These are phyloP conservation scores for Geotrichum reessii DNA, from an alignment of 1,139 yeast species.

Conservation along the genomic window DNA sequence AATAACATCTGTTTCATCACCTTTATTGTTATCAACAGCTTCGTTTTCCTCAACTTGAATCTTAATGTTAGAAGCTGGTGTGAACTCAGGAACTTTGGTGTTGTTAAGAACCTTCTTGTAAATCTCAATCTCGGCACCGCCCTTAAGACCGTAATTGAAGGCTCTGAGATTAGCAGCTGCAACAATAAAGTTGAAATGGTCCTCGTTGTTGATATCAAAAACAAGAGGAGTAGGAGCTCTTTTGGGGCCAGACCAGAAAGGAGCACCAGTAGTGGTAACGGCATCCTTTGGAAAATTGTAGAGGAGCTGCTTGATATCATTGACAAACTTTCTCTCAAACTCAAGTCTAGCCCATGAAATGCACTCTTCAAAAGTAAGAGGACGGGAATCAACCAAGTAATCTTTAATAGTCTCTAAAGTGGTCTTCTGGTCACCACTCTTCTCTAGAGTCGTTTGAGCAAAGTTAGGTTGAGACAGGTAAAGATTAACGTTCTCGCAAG, in stretches of 20 bases:
- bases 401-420: constrained; percentile 71
- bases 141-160: constrained; percentile 72
- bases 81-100: constrained; percentile 57
- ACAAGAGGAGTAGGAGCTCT: constrained; percentile 84
- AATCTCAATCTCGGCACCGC: constrained; percentile 40
- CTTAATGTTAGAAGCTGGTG: constrained; percentile 67
- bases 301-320: constrained; percentile 82
- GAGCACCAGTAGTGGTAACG: constrained; percentile 80
- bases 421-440: constrained; percentile 85
- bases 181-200: constrained; percentile 75
- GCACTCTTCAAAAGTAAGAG: constrained; percentile 88
- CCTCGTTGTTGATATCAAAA: constrained; percentile 68
- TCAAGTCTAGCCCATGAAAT: constrained; percentile 90
- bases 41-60: constrained; percentile 88
- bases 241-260: constrained; percentile 98
- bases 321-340: constrained; percentile 76
- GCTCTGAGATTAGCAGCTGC: constrained; percentile 93
- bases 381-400: constrained; percentile 67
- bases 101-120: constrained; percentile 48
- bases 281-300: constrained; percentile 95
- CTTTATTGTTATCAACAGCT: constrained; percentile 46
- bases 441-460: constrained; percentile 84
- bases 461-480: constrained; percentile 89
- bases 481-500: constrained; percentile 87
- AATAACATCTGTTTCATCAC: constrained; percentile 32